Evolutionary conservation across 768 basidiomycete genomes (phyloP), one percentile per base, ranked within the genome.

Genomic region (Heimioporus sp.): DNA sequence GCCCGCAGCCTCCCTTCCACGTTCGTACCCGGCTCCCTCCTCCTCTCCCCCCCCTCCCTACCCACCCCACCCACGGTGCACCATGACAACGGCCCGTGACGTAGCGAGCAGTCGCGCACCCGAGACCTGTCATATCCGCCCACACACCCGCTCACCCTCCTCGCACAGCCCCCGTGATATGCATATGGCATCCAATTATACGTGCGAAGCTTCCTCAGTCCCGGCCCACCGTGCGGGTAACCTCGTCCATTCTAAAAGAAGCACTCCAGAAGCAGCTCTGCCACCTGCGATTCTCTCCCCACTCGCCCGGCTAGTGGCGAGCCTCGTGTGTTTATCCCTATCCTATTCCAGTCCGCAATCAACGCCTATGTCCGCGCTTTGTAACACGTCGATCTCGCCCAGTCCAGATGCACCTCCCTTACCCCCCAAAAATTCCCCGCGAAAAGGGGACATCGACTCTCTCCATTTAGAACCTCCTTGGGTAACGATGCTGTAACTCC

Each of bases 331-430:
- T 19, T 19, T 20, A 32, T 46, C 46, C 11, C 47, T 51, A 44
- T 48, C 53, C 52, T 49, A 52, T 60, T 52, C 52, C 5, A 38
- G 28, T 36, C 47, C 16, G 20, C 52, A 54, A 60, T 61, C 65
- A 55, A 53, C 56, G 53, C 48, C 34, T 35, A 58, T 49, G 50
- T 52, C 64, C 64, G 52, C 60, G 56, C 36, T 46, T 41, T 43
- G 43, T 61, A 55, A 54, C 54, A 54, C 15, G 64, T 63, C 58
- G 63, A 65, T 64, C 62, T 48, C 47, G 10, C 34, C 30, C 34
- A 9, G 21, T 53, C 43, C 48, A 46, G 52, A 34, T 44, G 36
- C 20, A 34, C 44, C 16, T 8, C 45, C 43, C 30, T 48, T 49
- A 46, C 24, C 10, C 24, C 42, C 6, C 24, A 10, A 36, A 20